Base-by-base conservation (phyloP, 164 flowering plant genomes). In the Tetrastigma voinierianum region DNA sequence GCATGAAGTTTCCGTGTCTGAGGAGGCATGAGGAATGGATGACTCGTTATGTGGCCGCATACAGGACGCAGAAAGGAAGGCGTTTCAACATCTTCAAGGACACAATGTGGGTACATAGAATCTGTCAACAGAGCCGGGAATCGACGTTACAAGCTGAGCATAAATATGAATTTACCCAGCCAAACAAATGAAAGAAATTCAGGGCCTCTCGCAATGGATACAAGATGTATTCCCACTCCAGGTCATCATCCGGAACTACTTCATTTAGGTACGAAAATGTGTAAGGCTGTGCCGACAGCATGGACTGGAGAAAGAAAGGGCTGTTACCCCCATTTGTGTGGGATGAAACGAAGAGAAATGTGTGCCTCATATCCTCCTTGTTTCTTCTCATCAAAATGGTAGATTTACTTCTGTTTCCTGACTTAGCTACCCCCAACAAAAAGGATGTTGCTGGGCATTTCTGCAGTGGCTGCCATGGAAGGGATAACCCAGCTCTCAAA, bases 391-490 rank as follows among this genome's bases (percentile, higher is more conserved):
- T 32, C n/a, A n/a, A n/a, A n/a, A n/a, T n/a, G n/a, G n/a, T n/a
- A n/a, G n/a, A n/a, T n/a, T n/a, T n/a, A n/a, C n/a, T n/a, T n/a
- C n/a, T n/a, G 6, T 32, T 32, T 3, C 40, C 6, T 32, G 6
- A 4, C 40, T 32, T 32, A 3, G 3, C n/a, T 32, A 32, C 10
- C 46, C 3, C 13, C 14, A 1, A 18, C 25, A 16, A 13, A 16
- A 13, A 75, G 78, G 67, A 48, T 24, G 66, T 49, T 76, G 78
- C 47, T 76, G 72, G 78, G 78, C 78, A 40, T 76, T 20, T 67
- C 75, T 10, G 72, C 70, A 0, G 70, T 68, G n/a, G n/a, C 69
- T 3, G 78, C 78, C 2, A 51, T 68, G 53, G 78, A 76, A 64
- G 78, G 78, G 2, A 67, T 76, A 10, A 45, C 49, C 32, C 25